Conservation (phyloP, 1,139 yeast species). For the Debaryomycetaceae sp. region DNA sequence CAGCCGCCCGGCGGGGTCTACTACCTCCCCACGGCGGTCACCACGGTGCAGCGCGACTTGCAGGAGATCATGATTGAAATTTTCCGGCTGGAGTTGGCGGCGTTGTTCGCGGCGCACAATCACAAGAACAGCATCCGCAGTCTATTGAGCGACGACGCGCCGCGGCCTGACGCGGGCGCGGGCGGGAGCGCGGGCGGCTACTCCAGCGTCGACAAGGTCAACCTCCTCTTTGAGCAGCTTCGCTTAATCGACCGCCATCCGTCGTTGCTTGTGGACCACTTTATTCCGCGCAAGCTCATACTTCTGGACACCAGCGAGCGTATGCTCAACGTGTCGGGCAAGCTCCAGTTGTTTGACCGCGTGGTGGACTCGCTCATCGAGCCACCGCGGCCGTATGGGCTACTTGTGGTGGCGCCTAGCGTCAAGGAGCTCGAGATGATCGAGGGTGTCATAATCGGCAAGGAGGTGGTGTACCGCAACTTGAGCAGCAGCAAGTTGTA, state of each 20-base stretch:
- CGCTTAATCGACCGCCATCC: slow-evolving; percentile 58
- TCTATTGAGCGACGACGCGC: slow-evolving; percentile 22
- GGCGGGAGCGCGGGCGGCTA: slow-evolving; percentile 1
- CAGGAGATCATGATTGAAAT: slow-evolving; percentile 49
- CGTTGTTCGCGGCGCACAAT: slow-evolving; percentile 20
- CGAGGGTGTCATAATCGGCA: slow-evolving; percentile 65
- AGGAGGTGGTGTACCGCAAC: slow-evolving; percentile 51
- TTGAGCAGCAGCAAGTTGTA: slow-evolving; percentile 58
- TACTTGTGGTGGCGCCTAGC: slow-evolving; percentile 56
- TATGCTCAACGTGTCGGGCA: slow-evolving; percentile 52
- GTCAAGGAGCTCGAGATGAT: slow-evolving; percentile 67
- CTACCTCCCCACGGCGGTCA: slow-evolving; percentile 52
- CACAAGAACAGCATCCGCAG: slow-evolving; percentile 35
- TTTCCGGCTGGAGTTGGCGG: slow-evolving; percentile 42
- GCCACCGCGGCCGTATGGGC: slow-evolving; percentile 13
- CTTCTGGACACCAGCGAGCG: slow-evolving; percentile 60
- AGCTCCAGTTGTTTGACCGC: slow-evolving; percentile 50
- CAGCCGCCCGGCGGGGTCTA: slow-evolving; percentile 25
- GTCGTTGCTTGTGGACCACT: slow-evolving; percentile 66
- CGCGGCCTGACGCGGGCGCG: slow-evolving; percentile 13
- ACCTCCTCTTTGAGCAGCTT: slow-evolving; percentile 47
- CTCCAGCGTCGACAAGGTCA: slow-evolving; percentile 25
- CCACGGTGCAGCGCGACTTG: slow-evolving; percentile 53
- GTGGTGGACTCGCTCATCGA: slow-evolving; percentile 36
- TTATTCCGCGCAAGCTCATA: slow-evolving; percentile 63